phyloP scores from a whole-genome alignment of 2,329 filamentous ascomycete species.

The Thielaviopsis populi region DNA sequence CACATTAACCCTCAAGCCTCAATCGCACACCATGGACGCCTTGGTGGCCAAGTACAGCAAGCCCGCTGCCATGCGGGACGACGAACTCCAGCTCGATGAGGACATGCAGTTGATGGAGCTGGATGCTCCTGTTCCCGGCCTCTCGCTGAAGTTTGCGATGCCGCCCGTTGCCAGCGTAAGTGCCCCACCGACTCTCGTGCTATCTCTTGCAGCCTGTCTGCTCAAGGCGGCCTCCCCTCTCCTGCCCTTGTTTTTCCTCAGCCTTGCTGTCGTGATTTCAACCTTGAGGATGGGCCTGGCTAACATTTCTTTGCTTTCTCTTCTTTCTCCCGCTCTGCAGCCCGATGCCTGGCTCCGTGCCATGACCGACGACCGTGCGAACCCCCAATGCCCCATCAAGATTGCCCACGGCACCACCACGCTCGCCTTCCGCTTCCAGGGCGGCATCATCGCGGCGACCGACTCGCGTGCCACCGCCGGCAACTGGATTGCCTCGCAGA shows the following conservation, averaged over 20 bases:
- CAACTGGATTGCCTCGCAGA: constrained; percentile 99
- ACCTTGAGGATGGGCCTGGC: not conserved
- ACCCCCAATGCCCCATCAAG: constrained; percentile 96
- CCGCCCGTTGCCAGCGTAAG: constrained; percentile 80
- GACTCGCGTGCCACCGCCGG: constrained; percentile 94
- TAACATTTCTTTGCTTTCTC: constrained; percentile 9
- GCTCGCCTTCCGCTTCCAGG: constrained; percentile 93
- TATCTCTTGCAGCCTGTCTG: not conserved
- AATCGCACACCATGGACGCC: constrained; percentile 55
- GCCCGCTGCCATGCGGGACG: constrained; percentile 54
- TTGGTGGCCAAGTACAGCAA: constrained; percentile 86
- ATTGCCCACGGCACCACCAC: constrained; percentile 98
- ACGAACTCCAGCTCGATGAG: constrained; percentile 57
- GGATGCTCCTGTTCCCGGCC: constrained; percentile 49
- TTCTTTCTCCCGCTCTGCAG: no score
- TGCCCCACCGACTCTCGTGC: not conserved
- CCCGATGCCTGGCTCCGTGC: constrained; percentile 89
- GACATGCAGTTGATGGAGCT: constrained; percentile 53
- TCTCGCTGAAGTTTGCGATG: constrained; percentile 88
- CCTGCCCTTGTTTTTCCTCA: not conserved
- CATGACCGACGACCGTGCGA: constrained; percentile 91
- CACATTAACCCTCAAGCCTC: not conserved
- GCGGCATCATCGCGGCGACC: constrained; percentile 94
- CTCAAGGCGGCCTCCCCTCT: constrained; percentile 16
- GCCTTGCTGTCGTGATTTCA: not conserved